These are phyloP conservation scores for Komagataella phaffii DNA, from an alignment of 805 yeast species.

Conservation along the genomic window DNA sequence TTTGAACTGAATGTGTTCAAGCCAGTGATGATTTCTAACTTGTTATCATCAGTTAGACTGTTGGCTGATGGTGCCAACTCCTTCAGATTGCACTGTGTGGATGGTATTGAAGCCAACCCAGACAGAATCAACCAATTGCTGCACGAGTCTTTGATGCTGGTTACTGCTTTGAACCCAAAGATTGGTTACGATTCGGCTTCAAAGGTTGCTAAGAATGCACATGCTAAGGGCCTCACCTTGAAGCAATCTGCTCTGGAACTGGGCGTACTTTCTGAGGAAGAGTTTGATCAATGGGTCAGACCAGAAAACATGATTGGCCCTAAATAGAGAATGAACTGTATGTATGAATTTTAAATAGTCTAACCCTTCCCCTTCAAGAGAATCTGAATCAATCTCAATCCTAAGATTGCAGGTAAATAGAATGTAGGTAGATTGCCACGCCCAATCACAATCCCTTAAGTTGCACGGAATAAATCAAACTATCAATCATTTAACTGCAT, in stretches of 20 bases:
- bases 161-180: slow-evolving; percentile 96
- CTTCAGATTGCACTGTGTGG: slow-evolving; percentile 90
- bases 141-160: slow-evolving; percentile 95
- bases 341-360: not conserved
- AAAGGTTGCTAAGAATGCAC: slow-evolving; percentile 97
- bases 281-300: slow-evolving; percentile 93
- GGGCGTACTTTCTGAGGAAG: slow-evolving; percentile 68
- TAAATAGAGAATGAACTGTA: slow-evolving; percentile 18
- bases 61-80: slow-evolving; percentile 83
- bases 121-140: slow-evolving; percentile 78
- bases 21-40: slow-evolving; percentile 88
- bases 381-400: not conserved
- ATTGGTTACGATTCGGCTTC: slow-evolving; percentile 97
- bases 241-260: slow-evolving; percentile 91
- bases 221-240: slow-evolving; percentile 92
- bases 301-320: slow-evolving; percentile 99
- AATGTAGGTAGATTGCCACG: no score
- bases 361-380: not conserved
- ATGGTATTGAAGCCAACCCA: slow-evolving; percentile 81
- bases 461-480: not conserved
- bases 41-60: slow-evolving; percentile 76
- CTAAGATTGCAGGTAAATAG: no score
- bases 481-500: not conserved
- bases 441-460: no score
- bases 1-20: slow-evolving; percentile 97